Percentiles rank a stretch among this genome's conserved stretches.
Conservation (phyloP, 495 filamentous ascomycete genomes). For the Penicillium parvum region DNA sequence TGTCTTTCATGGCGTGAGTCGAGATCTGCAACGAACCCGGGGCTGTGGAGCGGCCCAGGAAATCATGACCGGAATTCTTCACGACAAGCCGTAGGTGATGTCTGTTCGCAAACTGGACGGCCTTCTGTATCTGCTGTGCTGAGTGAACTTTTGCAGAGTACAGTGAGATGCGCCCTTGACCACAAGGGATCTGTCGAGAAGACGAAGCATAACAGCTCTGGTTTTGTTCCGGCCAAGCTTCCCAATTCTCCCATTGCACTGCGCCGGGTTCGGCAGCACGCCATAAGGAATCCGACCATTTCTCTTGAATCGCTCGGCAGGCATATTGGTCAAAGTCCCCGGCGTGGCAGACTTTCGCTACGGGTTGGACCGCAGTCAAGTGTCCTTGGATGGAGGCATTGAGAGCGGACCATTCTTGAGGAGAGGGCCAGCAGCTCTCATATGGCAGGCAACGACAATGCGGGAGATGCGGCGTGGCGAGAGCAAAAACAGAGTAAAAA, state of each 20-base stretch:
- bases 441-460: slow-evolving; percentile 25
- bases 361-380: slow-evolving; percentile 36
- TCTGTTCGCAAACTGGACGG: slow-evolving; percentile 19
- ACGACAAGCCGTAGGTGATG: slow-evolving; percentile 46
- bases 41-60: slow-evolving; percentile 50
- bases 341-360: slow-evolving; percentile 40
- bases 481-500: too few relatives aligned
- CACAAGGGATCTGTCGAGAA: slow-evolving; percentile 17
- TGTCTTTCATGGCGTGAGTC: slow-evolving; percentile 47
- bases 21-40: slow-evolving; percentile 49
- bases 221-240: slow-evolving; percentile 52
- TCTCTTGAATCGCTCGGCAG: slow-evolving; percentile 21
- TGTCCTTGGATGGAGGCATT: slow-evolving; percentile 35
- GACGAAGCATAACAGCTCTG: slow-evolving; percentile 52
- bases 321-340: slow-evolving; percentile 19
- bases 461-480: too few relatives aligned
- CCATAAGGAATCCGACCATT: slow-evolving; percentile 26
- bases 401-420: slow-evolving; percentile 31
- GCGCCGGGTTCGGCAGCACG: slow-evolving; percentile 33
- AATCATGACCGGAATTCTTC: slow-evolving; percentile 56
- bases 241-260: slow-evolving; percentile 39
- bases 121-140: slow-evolving; percentile 34
- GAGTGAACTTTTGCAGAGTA: slow-evolving; percentile 36
- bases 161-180: slow-evolving; percentile 31
- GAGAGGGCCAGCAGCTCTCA: slow-evolving; percentile 37